These are phyloP conservation scores for Trypanosoma caninum DNA, from an alignment of 208 protist genomes.

Conservation along the genomic window DNA sequence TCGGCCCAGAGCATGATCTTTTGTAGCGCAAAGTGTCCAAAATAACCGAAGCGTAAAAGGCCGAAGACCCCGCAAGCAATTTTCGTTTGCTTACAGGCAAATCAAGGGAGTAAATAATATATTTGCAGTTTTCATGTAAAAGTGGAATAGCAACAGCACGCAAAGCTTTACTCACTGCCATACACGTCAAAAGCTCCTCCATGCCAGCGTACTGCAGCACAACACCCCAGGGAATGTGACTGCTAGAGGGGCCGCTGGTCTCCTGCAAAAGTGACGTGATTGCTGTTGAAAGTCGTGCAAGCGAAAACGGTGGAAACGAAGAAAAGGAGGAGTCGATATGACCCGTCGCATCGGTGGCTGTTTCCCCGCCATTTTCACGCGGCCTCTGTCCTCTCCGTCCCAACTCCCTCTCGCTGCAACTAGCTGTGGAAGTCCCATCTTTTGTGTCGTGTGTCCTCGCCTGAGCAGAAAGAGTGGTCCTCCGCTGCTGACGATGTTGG, in stretches of 20 bases:
- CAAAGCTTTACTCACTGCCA: background rate
- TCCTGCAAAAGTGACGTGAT: background rate
- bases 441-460: too few species aligned
- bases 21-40: background rate
- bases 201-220: conserved; percentile 12
- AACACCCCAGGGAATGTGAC: conserved; percentile 7
- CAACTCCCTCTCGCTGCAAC: too few species aligned
- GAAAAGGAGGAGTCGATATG: too few species aligned
- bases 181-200: conserved; percentile 6
- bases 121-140: conserved; percentile 8
- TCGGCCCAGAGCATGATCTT: background rate
- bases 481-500: background rate
- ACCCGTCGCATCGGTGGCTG: too few species aligned
- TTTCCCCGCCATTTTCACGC: too few species aligned
- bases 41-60: conserved; percentile 10
- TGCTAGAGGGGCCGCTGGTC: background rate
- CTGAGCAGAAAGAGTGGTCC: too few species aligned
- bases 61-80: background rate
- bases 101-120: conserved; percentile 16
- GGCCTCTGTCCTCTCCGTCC: too few species aligned
- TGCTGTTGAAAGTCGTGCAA: background rate
- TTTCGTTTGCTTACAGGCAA: conserved; percentile 4
- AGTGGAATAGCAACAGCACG: conserved; percentile 5
- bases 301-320: too few species aligned
- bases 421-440: too few species aligned